Base-by-base conservation (phyloP, 805 yeast genomes). In the Zygosaccharomyces rouxii region DNA sequence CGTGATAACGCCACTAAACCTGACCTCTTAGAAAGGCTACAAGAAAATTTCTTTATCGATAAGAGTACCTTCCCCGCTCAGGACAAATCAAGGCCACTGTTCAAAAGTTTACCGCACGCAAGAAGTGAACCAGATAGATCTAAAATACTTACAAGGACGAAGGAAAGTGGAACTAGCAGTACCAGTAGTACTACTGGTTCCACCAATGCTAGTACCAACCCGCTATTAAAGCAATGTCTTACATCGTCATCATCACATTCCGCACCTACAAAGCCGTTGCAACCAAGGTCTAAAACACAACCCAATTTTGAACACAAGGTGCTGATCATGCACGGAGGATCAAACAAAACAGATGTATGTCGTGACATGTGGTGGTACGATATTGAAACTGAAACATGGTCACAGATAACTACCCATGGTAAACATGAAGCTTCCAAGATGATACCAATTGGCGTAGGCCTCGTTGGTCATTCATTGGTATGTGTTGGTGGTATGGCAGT, bases 351-450 rank as follows among this genome's bases (percentile, higher is more conserved):
- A 7, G 59, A 67, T 14, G 70, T 77, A 9, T 57, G 66, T 22
- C 77, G 78, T 23, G 82, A 78, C 59, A 55, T 71, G 55, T 78
- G 82, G 82, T 68, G 71, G 65, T 78, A 75, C 52, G 74, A 75
- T 52, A 54, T 78, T 22, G 70, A 68, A 25, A 54, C 66, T 1
- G 78, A 74, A 48, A 57, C 58, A 1, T 78, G 83, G 83, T 49
- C 48, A 13, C 46, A 47, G 40, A 44, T 46, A 22, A 54, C 40
- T 9, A 54, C 56, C 3, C 56, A 38, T 39, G 52, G 54, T n/a
- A 18, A 42, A 35, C 45, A 44, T 46, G 46, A 57, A 45, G 42
- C 55, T 30, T 38, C 44, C 7, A 55, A 48, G 25, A 21, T 57
- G 41, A 44, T 48, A n/a, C 51, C 54, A 6, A 48, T 55, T 5